Base-by-base conservation (phyloP, 176 grass and related monocot genomes). In the Aechmea fasciata region DNA sequence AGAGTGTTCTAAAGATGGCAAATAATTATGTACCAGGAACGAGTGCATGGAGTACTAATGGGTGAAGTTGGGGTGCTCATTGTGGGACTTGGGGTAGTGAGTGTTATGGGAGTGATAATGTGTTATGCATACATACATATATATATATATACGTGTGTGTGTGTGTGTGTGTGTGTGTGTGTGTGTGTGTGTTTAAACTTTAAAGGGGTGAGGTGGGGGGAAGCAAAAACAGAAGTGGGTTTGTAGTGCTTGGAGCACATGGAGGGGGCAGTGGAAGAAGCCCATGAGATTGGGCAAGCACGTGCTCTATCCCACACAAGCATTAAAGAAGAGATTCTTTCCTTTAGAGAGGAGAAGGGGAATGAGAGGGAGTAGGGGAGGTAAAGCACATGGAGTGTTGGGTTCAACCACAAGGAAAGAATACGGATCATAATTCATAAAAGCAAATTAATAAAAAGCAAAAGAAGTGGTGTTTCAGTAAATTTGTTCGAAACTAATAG, bases 381-480 rank as follows among this genome's bases (percentile, higher is more conserved):
- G 48, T 5, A 52, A 81, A 84, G 71, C 81, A 84, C 85, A 83
- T 92, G 89, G 79, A 70, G 33, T 92, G 85, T 72, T 88, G 77
- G 78, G 26, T 69, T 18, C 47, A 28, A 33, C n/a, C 13, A 24
- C 63, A 81, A 83, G 77, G 11, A 77, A 81, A 70, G 81, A 84
- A 84, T 80, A 66, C 57, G 52, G 48, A 68, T 54, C 50, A 75
- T 61, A 63, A 62, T 49, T n/a, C 53, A 13, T 10, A 22, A 70
- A 70, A 57, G 77, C 71, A 48, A 63, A 51, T 72, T 19, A 24
- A 13, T 19, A 51, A 57, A 76, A 25, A 75, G 54, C 6, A 47
- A 57, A 29, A 13, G 22, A 62, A n/a, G 2, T 41, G 4, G 6
- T 41, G 3, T 7, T 41, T 41, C 0, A 41, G 33, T 41, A 41